Percentiles rank a stretch among this genome's conserved stretches.
phyloP scores from a whole-genome alignment of 768 basidiomycete species.

The Phlebiopsis gigantea region DNA sequence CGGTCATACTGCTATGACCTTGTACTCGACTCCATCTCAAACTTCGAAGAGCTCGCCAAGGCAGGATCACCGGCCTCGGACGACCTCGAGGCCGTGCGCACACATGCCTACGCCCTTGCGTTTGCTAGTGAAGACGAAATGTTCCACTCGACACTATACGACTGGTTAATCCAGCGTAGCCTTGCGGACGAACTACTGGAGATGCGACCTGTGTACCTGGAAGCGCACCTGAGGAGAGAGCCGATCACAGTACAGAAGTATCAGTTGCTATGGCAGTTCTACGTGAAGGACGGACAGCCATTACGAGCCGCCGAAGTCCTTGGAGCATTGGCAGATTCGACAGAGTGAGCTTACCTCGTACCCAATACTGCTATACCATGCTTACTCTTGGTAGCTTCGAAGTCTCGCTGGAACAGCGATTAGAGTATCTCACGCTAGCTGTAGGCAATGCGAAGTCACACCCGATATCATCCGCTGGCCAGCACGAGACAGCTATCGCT shows the following conservation, averaged over 20 bases:
- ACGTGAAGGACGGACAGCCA: slow-evolving; percentile 87
- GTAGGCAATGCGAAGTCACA: slow-evolving; percentile 97
- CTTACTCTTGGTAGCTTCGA: slow-evolving; percentile 44
- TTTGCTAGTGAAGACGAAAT: slow-evolving; percentile 83
- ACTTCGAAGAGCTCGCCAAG: slow-evolving; percentile 27
- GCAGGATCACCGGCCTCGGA: slow-evolving; percentile 10
- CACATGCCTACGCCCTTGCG: slow-evolving; percentile 82
- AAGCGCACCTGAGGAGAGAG: slow-evolving; percentile 79
- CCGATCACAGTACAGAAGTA: slow-evolving; percentile 76
- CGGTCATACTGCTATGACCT: slow-evolving; percentile 77
- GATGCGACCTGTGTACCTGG: slow-evolving; percentile 86
- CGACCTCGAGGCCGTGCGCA: slow-evolving; percentile 68
- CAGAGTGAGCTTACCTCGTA: slow-evolving; percentile 49
- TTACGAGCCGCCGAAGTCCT: slow-evolving; percentile 86
- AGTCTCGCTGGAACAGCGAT: slow-evolving; percentile 61
- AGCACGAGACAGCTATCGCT: slow-evolving; percentile 86
- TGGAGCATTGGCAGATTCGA: slow-evolving; percentile 75
- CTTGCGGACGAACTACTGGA: slow-evolving; percentile 87
- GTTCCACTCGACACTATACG: slow-evolving; percentile 92
- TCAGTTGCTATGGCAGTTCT: slow-evolving; percentile 95
- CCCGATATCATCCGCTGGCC: slow-evolving; percentile 68
- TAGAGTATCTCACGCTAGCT: slow-evolving; percentile 91
- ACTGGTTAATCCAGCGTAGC: slow-evolving; percentile 81
- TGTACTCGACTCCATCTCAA: slow-evolving; percentile 72
- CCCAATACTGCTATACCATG: neutral